Conservation (phyloP, 108 stramenopile genomes). For the Chaetoceros muelleri region DNA sequence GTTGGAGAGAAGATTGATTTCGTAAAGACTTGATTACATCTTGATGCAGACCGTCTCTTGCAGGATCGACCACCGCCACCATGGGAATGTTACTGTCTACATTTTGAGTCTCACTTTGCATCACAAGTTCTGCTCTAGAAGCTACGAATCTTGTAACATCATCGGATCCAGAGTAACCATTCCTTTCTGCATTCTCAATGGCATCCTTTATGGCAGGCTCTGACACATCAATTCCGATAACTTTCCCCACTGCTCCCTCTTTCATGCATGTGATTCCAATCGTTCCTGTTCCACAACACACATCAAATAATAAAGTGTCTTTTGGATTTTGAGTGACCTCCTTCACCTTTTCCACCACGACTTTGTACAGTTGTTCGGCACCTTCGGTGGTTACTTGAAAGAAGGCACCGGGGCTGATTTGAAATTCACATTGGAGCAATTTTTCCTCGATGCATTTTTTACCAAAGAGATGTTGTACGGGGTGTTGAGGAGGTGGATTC, state of each 20-base stretch:
- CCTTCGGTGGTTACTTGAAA: constrained; percentile 90
- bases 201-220: constrained; percentile 86
- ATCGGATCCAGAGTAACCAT: constrained; percentile 24
- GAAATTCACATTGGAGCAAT: constrained; percentile 70
- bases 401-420: constrained; percentile 89
- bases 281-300: constrained; percentile 93
- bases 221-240: constrained; percentile 83
- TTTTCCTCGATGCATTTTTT: constrained; percentile 49
- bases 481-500: constrained; percentile 61
- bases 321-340: constrained; percentile 37
- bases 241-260: constrained; percentile 52
- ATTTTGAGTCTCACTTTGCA: constrained; percentile 35
- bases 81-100: constrained; percentile 20
- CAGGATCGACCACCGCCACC: constrained; percentile 90
- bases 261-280: constrained; percentile 80
- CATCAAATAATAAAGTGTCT: constrained; percentile 65
- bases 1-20: constrained; percentile 41
- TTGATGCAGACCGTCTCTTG: constrained; percentile 81
- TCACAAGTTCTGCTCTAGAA: constrained; percentile 56
- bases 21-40: constrained; percentile 70
- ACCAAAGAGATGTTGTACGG: constrained; percentile 76
- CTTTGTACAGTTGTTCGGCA: constrained; percentile 74
- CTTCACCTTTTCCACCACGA: constrained; percentile 60
- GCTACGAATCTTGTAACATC: constrained; percentile 49
- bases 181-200: constrained; percentile 52